Evolutionary conservation across 352 stramenopile genomes (phyloP), one percentile per base, ranked within the genome.

Genomic region (Peronosclerospora sorghi): DNA sequence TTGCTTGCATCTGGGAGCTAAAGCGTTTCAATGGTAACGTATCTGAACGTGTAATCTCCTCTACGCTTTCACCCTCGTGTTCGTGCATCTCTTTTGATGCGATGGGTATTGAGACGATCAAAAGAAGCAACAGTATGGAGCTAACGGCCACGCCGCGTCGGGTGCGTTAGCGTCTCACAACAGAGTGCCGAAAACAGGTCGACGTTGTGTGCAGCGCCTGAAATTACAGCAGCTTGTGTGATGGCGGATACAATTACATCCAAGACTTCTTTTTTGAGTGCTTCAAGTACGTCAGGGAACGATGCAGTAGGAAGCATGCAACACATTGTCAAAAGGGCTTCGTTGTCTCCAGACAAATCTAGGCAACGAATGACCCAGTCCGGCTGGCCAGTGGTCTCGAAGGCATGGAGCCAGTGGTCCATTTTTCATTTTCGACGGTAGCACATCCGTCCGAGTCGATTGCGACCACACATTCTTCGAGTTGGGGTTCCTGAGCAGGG

Each of bases 381-480:
- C 0, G 54, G 51, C 29, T 89, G 71, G 1, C 76, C 74, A 32
- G 87, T 36, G 52, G 6, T 59, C 45, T n/a, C 43, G 57, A 37
- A 79, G 80, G 10, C 45, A 56, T 34, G 41, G 45, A 15, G 75
- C 60, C 1, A 63, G 44, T 5, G 35, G 37, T 7, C 71, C 64
- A n/a, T n/a, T n/a, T n/a, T n/a, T n/a, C 9, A 63, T 81, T 30
- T 60, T 62, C 8, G 75, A 85, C 7, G 73, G 75, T 10, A 88
- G 54, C 41, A 1, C 41, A 53, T 7, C 45, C 45, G 8, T 26
- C 21, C 21, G 65, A 68, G 30, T 74, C 70, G 9, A 67, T 68
- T 0, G 49, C 54, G 2, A 83, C 42, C n/a, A 68, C 71, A 43
- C 86, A 88, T 56, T 88, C 71, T 58, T 84, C 70, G 1, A 88